These are phyloP conservation scores for Cadophora sp. DNA, from an alignment of 2,329 filamentous ascomycete genomes.

Conservation along the genomic window DNA sequence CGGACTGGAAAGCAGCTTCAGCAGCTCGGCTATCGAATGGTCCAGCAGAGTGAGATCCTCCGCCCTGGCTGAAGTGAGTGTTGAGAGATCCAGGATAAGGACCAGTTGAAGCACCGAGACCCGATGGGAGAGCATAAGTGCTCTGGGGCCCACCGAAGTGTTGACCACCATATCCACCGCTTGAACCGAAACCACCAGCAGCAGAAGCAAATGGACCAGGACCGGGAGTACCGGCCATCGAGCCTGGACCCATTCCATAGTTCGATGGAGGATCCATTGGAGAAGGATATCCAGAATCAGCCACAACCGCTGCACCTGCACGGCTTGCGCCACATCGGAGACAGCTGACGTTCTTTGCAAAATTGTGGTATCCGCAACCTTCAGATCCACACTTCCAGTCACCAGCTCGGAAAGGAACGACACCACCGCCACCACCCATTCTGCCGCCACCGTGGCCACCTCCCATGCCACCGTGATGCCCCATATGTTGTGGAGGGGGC, in stretches of 20 bases:
- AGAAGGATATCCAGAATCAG: conserved; percentile 89
- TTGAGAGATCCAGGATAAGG: conserved; percentile 80
- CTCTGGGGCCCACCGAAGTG: conserved; percentile 88
- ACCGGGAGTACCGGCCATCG: conserved; percentile 84
- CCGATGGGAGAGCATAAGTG: conserved; percentile 88
- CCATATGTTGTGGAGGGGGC: conserved; percentile 78
- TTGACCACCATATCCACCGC: conserved; percentile 69
- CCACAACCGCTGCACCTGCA: conserved; percentile 90
- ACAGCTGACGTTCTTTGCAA: conserved; percentile 98
- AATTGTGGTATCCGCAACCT: conserved; percentile 98
- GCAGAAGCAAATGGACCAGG: conserved; percentile 78
- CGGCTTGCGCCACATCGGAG: conserved; percentile 94
- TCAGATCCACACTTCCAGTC: conserved; percentile 99
- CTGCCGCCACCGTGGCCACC: conserved; percentile 67
- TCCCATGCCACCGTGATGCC: conserved; percentile 59
- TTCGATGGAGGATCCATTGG: conserved; percentile 86
- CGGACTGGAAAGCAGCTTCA: conserved; percentile 92
- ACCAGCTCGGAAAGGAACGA: conserved; percentile 95
- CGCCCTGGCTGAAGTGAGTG: conserved; percentile 77
- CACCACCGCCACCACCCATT: conserved; percentile 81
- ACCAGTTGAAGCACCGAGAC: conserved; percentile 78
- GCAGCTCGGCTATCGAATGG: conserved; percentile 93
- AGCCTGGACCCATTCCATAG: conserved; percentile 85
- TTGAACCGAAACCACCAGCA: conserved; percentile 70
- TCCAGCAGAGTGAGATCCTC: conserved; percentile 80